Percentiles rank a stretch among this genome's conserved stretches.
phyloP scores from a whole-genome alignment of 495 filamentous ascomycete genomes.

The Penicillium bovifimosum region DNA sequence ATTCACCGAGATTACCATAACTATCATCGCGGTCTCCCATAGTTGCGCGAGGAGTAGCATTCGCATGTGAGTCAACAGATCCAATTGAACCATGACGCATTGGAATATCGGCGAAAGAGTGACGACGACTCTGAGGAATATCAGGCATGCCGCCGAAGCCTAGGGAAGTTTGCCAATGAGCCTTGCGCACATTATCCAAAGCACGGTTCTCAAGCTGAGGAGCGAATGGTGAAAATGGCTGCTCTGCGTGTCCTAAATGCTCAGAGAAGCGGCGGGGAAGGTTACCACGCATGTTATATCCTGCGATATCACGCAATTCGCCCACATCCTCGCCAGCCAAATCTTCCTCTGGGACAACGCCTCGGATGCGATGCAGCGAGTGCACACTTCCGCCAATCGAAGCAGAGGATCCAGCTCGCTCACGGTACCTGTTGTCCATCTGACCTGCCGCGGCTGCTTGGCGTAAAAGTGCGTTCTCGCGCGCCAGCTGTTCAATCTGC shows the following conservation, averaged over 20 bases:
- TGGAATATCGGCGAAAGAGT: slow-evolving; percentile 91
- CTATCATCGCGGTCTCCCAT: slow-evolving; percentile 37
- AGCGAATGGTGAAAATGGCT: slow-evolving; percentile 49
- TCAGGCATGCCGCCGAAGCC: slow-evolving; percentile 69
- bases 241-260: slow-evolving; percentile 50
- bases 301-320: slow-evolving; percentile 55
- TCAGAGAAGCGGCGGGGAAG: slow-evolving; percentile 56
- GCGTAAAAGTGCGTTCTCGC: slow-evolving; percentile 66
- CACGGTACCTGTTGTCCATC: slow-evolving; percentile 56
- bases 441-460: slow-evolving; percentile 53
- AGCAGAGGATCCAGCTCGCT: slow-evolving; percentile 53
- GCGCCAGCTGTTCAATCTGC: slow-evolving; percentile 65
- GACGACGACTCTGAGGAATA: slow-evolving; percentile 78
- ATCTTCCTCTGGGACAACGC: slow-evolving; percentile 64
- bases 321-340: slow-evolving; percentile 66
- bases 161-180: slow-evolving; percentile 82
- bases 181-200: slow-evolving; percentile 72
- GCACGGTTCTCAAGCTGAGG: slow-evolving; percentile 62
- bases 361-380: slow-evolving; percentile 56
- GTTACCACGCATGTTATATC: slow-evolving; percentile 40
- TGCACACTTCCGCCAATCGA: slow-evolving; percentile 49
- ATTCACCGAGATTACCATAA: slow-evolving; percentile 33
- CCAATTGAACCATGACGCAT: slow-evolving; percentile 65
- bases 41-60: slow-evolving; percentile 24
- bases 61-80: slow-evolving; percentile 49